A percentile compares a stretch with the other conserved stretches of the same genome.
Conservation (phyloP, 306 rosid genomes). For the Quercus wislizeni region DNA sequence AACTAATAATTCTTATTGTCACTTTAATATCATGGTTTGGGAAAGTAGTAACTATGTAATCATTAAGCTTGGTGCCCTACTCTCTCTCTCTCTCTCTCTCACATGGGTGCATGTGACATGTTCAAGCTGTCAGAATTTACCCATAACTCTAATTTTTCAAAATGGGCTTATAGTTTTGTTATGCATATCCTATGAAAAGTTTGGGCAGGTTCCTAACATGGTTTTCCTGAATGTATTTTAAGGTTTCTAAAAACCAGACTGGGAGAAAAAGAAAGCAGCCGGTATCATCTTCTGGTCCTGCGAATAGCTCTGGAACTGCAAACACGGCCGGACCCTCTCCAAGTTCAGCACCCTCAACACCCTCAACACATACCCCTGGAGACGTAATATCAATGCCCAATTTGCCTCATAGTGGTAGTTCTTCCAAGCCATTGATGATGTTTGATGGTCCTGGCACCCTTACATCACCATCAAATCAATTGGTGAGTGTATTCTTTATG, state of each 20-base stretch:
- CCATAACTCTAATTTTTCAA: background rate
- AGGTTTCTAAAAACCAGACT: conserved; percentile 93
- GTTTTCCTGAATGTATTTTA: conserved; percentile 36
- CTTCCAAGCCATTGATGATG: conserved; percentile 89
- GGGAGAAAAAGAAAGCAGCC: conserved; percentile 99
- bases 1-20: background rate
- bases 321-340: conserved; percentile 97
- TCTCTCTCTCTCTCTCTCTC: background rate
- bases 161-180: background rate
- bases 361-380: conserved; percentile 97
- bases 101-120: background rate
- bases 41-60: background rate
- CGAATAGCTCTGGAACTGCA: conserved; percentile 97
- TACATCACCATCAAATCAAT: conserved; percentile 88
- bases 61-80: background rate
- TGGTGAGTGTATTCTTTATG: conserved; percentile 59
- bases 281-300: conserved; percentile 97
- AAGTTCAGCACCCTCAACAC: conserved; percentile 98
- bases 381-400: conserved; percentile 97
- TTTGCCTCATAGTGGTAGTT: conserved; percentile 76
- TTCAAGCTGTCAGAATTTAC: background rate
- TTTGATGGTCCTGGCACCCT: conserved; percentile 88
- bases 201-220: conserved; percentile 36
- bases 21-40: background rate
- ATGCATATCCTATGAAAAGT: background rate